Evolutionary conservation across 2,329 filamentous ascomycete species (phyloP).

Genomic region (Ciborinia camelliae): DNA sequence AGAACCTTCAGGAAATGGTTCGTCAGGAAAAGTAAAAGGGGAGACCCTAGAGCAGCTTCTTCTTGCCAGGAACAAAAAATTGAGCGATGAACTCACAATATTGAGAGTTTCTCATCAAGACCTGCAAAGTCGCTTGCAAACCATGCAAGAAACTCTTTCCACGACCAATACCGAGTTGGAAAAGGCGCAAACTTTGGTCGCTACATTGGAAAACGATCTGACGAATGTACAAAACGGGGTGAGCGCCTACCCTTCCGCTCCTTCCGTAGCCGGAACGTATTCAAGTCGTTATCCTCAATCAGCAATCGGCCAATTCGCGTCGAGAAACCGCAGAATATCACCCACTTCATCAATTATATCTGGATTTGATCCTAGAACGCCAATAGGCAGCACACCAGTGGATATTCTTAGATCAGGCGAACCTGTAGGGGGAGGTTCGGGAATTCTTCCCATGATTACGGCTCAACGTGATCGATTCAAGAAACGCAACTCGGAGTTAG

Average conservation of each 20-base stretch:
- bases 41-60: slow-evolving; percentile 89
- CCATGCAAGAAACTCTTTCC: slow-evolving; percentile 79
- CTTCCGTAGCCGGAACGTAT: slow-evolving; percentile 91
- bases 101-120: slow-evolving; percentile 93
- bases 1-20: slow-evolving; percentile 45
- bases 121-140: slow-evolving; percentile 73
- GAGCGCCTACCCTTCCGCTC: slow-evolving; percentile 81
- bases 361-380: slow-evolving; percentile 74
- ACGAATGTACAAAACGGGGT: slow-evolving; percentile 82
- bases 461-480: slow-evolving; percentile 98
- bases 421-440: slow-evolving; percentile 70
- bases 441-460: slow-evolving; percentile 96
- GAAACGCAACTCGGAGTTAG: slow-evolving; percentile 87
- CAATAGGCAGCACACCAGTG: slow-evolving; percentile 47
- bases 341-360: slow-evolving; percentile 98
- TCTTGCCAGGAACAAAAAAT: slow-evolving; percentile 91
- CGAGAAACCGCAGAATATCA: slow-evolving; percentile 68
- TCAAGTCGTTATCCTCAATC: slow-evolving; percentile 73
- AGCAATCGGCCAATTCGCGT: slow-evolving; percentile 41
- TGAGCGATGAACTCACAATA: slow-evolving; percentile 89
- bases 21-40: slow-evolving; percentile 56
- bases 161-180: slow-evolving; percentile 82
- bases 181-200: slow-evolving; percentile 76
- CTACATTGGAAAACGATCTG: slow-evolving; percentile 88
- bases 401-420: slow-evolving; percentile 59